Base-by-base conservation (phyloP, 148 eudicot species). In the Vaccinium myrtillus region DNA sequence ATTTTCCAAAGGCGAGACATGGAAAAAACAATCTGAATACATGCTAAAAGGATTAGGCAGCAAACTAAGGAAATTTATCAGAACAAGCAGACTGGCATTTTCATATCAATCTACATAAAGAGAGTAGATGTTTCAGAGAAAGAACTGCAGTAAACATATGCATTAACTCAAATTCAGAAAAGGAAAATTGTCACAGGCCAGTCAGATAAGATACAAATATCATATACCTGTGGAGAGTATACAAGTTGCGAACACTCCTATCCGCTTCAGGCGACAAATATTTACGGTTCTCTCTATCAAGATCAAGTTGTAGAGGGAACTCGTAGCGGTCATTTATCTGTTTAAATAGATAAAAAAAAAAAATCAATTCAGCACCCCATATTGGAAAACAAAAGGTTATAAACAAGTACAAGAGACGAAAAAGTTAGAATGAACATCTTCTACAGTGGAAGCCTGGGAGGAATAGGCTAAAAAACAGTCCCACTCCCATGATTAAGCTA, bases 301-400 rank as follows among this genome's bases (percentile, higher is more conserved):
- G 89, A 84, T 91, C 91, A 79, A 91, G 91, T 86, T 91, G 85
- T 54, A 89, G 86, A 78, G 91, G 93, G 86, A 91, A 91, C 86
- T 87, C 93, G 39, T 91, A 89, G 25, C 90, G 90, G 81, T 91
- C 91, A 86, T 89, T 91, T 83, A 91, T 91, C 93, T 91, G 90
- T 82, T 70, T 63, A 14, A 43, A 51, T 18, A 75, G 15, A 58
- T 53, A 65, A 39, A 53, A 11, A 6, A 39, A 82, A 73, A 10
- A 55, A 82, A 21, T 7, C 48, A 51, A 23, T 36, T 53, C 69
- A 74, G 48, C 55, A 77, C 10, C 16, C 51, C 27, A 25, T n/a
- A 14, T 78, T 15, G 55, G 9, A 5, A n/a, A 48, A 48, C 13
- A 30, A 70, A 76, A 76, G 27, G 15, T 48, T n/a, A 76, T 1